Conservation (phyloP, 2,329 filamentous ascomycete genomes). For the Fusarium sp. region DNA sequence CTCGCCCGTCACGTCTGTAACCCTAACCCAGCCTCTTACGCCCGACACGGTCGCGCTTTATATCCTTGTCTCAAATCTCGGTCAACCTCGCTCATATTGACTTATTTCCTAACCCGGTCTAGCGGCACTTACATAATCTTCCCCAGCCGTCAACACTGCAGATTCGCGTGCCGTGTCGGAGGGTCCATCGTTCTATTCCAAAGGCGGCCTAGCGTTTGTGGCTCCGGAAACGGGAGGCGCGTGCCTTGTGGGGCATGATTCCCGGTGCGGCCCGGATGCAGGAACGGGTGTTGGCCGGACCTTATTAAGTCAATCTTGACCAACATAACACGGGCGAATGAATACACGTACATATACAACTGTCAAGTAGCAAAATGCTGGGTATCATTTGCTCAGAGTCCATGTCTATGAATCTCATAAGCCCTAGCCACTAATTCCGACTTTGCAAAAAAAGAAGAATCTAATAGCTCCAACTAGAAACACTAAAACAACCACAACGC, state of each 20-base stretch:
- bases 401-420: slow-evolving; percentile 33
- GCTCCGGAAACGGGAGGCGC: not conserved
- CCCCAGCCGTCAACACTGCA: slow-evolving; percentile 7
- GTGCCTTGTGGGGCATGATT: slow-evolving; percentile 33
- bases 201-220: not conserved
- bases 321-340: not conserved
- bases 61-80: slow-evolving; percentile 3
- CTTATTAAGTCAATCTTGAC: not conserved
- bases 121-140: slow-evolving; percentile 10
- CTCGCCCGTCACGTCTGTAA: slow-evolving; percentile 18
- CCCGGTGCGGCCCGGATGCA: slow-evolving; percentile 36
- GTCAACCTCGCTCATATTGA: slow-evolving; percentile 39
- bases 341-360: not conserved
- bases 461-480: slow-evolving; percentile 19
- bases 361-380: slow-evolving; percentile 35
- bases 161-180: slow-evolving; percentile 19
- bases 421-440: slow-evolving; percentile 21
- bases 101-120: slow-evolving; percentile 32
- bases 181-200: not conserved
- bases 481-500: slow-evolving; percentile 11
- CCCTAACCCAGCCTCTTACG: slow-evolving; percentile 24
- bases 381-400: slow-evolving; percentile 42
- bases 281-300: slow-evolving; percentile 24
- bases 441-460: slow-evolving; percentile 24
- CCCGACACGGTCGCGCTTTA: slow-evolving; percentile 27